These are phyloP conservation scores for Teratosphaeriaceae sp. DNA, from an alignment of 2,329 filamentous ascomycete genomes.

Conservation along the genomic window DNA sequence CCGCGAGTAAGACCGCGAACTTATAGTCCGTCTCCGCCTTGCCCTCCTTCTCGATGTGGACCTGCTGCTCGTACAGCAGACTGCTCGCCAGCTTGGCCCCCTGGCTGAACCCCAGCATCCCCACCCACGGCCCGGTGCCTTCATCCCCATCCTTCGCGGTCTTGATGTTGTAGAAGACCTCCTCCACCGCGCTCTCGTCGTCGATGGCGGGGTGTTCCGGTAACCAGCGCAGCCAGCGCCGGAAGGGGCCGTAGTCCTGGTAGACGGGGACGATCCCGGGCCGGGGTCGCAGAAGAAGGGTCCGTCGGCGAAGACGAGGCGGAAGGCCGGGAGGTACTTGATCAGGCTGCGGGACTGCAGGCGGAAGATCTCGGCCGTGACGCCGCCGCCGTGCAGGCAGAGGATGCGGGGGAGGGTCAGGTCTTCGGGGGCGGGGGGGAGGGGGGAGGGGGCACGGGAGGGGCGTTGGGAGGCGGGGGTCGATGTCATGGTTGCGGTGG, in stretches of 20 bases:
- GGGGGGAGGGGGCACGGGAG: background rate
- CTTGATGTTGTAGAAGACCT: constrained; percentile 40
- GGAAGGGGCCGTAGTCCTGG: constrained; percentile 59
- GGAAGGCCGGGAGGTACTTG: constrained; percentile 52
- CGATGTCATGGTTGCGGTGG: background rate
- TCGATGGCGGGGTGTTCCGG: constrained; percentile 50
- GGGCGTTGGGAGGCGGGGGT: no score
- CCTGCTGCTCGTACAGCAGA: constrained; percentile 53
- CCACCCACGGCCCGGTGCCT: constrained; percentile 42
- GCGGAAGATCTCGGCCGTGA: constrained; percentile 63
- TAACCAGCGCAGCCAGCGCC: constrained; percentile 58
- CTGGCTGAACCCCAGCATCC: constrained; percentile 45
- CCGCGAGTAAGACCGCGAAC: constrained; percentile 58
- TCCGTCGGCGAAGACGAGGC: constrained; percentile 65
- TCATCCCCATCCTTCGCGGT: constrained; percentile 41
- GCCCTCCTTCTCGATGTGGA: constrained; percentile 35
- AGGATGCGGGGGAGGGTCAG: constrained; percentile 55
- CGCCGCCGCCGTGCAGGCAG: constrained; percentile 72
- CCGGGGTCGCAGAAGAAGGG: constrained; percentile 59
- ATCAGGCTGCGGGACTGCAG: constrained; percentile 57
- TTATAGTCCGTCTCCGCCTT: constrained; percentile 40
- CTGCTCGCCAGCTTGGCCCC: constrained; percentile 43
- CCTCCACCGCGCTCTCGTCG: constrained; percentile 40
- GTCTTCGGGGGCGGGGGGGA: background rate
- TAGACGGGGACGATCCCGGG: constrained; percentile 58